Evolutionary conservation across 2,329 filamentous ascomycete species (phyloP).

Genomic region (Fusarium proliferatum): DNA sequence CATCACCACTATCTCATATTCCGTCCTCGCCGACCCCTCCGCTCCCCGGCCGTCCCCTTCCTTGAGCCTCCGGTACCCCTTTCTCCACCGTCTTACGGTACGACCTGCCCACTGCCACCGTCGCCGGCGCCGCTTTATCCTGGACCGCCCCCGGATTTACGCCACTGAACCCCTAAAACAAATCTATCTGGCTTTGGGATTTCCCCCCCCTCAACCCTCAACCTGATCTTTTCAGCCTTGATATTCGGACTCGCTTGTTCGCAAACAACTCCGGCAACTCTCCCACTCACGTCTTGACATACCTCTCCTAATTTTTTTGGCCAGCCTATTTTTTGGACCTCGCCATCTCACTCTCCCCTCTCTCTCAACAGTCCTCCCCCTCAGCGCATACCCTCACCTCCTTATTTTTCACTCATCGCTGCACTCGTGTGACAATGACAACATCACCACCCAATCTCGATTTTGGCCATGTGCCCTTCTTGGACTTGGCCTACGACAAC

Average conservation of each 20-base stretch:
- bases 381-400: slow-evolving; percentile 15
- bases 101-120: slow-evolving; percentile 20
- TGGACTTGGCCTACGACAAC: slow-evolving; percentile 83
- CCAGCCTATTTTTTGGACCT: slow-evolving; percentile 11
- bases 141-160: slow-evolving; percentile 35
- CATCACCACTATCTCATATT: not conserved
- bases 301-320: slow-evolving; percentile 11
- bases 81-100: slow-evolving; percentile 33
- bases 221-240: slow-evolving; percentile 8
- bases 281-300: not conserved
- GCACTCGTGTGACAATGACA: slow-evolving; percentile 47
- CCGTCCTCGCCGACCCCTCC: slow-evolving; percentile 26
- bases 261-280: slow-evolving; percentile 4
- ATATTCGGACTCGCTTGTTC: slow-evolving; percentile 6
- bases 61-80: slow-evolving; percentile 37
- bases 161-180: slow-evolving; percentile 37
- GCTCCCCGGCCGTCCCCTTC: slow-evolving; percentile 17
- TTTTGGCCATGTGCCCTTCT: slow-evolving; percentile 65
- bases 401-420: slow-evolving; percentile 21
- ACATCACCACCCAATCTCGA: slow-evolving; percentile 48
- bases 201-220: not conserved
- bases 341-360: slow-evolving; percentile 20
- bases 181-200: slow-evolving; percentile 13
- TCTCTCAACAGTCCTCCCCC: not conserved
- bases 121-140: slow-evolving; percentile 40